Percentiles rank a stretch among this genome's conserved stretches.
These are phyloP conservation scores for Leccinum boreale DNA, from an alignment of 768 basidiomycete genomes.

Conservation along the genomic window DNA sequence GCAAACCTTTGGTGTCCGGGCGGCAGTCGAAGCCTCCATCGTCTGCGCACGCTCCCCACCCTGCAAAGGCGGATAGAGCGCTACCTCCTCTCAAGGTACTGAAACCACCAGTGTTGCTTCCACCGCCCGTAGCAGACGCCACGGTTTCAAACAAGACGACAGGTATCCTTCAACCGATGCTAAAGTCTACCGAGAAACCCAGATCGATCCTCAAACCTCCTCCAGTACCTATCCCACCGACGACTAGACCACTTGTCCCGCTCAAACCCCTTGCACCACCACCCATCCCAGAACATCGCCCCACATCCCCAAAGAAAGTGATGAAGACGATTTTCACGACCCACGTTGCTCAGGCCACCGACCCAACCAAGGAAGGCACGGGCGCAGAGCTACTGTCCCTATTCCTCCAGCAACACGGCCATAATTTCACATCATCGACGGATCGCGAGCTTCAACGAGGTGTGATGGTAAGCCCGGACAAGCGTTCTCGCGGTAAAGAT, in stretches of 20 bases:
- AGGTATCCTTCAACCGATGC: conserved; percentile 3
- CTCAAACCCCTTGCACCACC: conserved; percentile 32
- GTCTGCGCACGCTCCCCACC: conserved; percentile 1
- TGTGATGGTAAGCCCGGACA: conserved; percentile 57
- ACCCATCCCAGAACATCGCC: conserved; percentile 14
- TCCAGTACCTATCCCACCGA: conserved; percentile 14
- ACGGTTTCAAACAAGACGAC: conserved; percentile 3
- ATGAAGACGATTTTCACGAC: conserved; percentile 52
- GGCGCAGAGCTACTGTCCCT: conserved; percentile 51
- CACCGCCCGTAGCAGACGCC: neutral
- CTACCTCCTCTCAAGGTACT: conserved; percentile 12
- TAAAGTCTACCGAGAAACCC: conserved; percentile 18
- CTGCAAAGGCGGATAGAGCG: neutral
- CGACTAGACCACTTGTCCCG: conserved; percentile 9
- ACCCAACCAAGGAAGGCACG: conserved; percentile 49
- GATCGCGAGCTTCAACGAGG: conserved; percentile 46
- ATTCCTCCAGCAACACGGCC: conserved; percentile 46
- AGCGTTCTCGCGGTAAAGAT: conserved; percentile 41
- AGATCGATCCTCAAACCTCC: conserved; percentile 30
- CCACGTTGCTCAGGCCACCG: conserved; percentile 48
- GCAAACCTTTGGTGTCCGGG: conserved; percentile 5
- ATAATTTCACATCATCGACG: conserved; percentile 33
- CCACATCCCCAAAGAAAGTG: conserved; percentile 30
- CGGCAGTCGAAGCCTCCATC: conserved; percentile 8
- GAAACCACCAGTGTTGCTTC: conserved; percentile 14